phyloP scores from a whole-genome alignment of 495 filamentous ascomycete genomes.

The Neurospora sp. region DNA sequence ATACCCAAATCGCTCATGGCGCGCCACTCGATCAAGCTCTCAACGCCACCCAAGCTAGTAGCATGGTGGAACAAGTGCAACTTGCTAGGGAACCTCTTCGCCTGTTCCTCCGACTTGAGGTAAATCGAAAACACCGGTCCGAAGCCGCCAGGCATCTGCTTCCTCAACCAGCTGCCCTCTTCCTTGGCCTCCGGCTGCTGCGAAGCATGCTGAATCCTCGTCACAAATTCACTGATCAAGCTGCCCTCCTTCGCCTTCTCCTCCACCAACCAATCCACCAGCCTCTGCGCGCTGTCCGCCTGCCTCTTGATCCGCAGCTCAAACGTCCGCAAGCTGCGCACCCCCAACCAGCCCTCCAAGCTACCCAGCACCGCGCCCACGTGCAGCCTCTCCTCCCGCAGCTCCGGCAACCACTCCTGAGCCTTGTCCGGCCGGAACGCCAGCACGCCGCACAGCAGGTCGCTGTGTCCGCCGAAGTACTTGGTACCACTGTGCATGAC shows the following conservation, averaged over 20 bases:
- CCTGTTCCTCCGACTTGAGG: slow-evolving; percentile 49
- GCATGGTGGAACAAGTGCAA: slow-evolving; percentile 85
- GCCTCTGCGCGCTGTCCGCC: slow-evolving; percentile 50
- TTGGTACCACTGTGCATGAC: slow-evolving; percentile 91
- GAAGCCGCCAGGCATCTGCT: slow-evolving; percentile 89
- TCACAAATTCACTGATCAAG: slow-evolving; percentile 43
- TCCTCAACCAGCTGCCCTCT: slow-evolving; percentile 58
- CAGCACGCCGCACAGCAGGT: slow-evolving; percentile 80
- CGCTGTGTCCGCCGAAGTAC: slow-evolving; percentile 90
- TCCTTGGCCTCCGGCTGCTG: slow-evolving; percentile 52
- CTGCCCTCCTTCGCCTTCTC: slow-evolving; percentile 24
- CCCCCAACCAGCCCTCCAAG: slow-evolving; percentile 85
- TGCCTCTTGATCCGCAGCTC: slow-evolving; percentile 73
- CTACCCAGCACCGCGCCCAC: slow-evolving; percentile 85
- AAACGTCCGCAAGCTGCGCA: slow-evolving; percentile 76
- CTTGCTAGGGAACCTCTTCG: slow-evolving; percentile 63
- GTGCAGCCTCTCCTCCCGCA: slow-evolving; percentile 56
- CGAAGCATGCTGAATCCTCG: slow-evolving; percentile 62
- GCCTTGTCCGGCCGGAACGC: slow-evolving; percentile 38
- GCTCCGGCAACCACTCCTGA: slow-evolving; percentile 40
- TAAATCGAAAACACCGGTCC: slow-evolving; percentile 78
- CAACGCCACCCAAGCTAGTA: slow-evolving; percentile 85
- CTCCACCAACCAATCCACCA: slow-evolving; percentile 62
- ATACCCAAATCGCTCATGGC: slow-evolving; percentile 71
- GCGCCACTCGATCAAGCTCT: slow-evolving; percentile 85